phyloP scores from a whole-genome alignment of 768 basidiomycete genomes.

The Arthromyces matolae region DNA sequence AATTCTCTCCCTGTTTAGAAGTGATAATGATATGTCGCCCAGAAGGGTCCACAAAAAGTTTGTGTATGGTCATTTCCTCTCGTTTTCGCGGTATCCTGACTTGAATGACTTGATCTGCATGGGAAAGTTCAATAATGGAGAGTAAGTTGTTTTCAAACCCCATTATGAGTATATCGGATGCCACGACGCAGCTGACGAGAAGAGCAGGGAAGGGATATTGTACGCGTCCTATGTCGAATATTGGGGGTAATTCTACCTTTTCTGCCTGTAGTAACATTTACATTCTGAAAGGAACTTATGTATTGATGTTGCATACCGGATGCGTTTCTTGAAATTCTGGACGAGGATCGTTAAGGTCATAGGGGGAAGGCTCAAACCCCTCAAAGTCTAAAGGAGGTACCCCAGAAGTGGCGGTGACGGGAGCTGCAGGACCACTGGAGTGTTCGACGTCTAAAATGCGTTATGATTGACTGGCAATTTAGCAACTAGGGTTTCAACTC shows the following conservation, averaged over 20 bases:
- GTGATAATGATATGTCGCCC: slow-evolving; percentile 88
- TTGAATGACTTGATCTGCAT: slow-evolving; percentile 81
- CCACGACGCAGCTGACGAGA: slow-evolving; percentile 78
- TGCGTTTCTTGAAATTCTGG: slow-evolving; percentile 38
- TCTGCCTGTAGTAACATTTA: too few species aligned
- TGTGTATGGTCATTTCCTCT: slow-evolving; percentile 72
- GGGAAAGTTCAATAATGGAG: slow-evolving; percentile 86
- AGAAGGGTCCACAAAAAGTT: slow-evolving; percentile 89
- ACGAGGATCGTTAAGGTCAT: slow-evolving; percentile 47
- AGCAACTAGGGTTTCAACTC: slow-evolving; percentile 26
- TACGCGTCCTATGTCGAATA: slow-evolving; percentile 84
- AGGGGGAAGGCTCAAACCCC: slow-evolving; percentile 79
- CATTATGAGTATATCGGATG: slow-evolving; percentile 86
- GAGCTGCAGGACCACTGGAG: slow-evolving; percentile 48
- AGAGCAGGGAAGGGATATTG: slow-evolving; percentile 86
- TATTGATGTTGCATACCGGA: slow-evolving; percentile 19
- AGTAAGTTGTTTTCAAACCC: slow-evolving; percentile 72
- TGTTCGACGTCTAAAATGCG: slow-evolving; percentile 77
- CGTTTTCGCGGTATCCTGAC: slow-evolving; percentile 74
- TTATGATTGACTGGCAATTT: slow-evolving; percentile 5
- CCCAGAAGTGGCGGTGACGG: slow-evolving; percentile 30
- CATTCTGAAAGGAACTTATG: too few species aligned
- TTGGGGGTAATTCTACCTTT: too few species aligned
- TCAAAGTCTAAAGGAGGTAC: slow-evolving; percentile 72
- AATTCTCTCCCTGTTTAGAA: slow-evolving; percentile 86